Evolutionary conservation across 2,329 filamentous ascomycete species (phyloP).

Genomic region (Sphaerulina vaccinii): DNA sequence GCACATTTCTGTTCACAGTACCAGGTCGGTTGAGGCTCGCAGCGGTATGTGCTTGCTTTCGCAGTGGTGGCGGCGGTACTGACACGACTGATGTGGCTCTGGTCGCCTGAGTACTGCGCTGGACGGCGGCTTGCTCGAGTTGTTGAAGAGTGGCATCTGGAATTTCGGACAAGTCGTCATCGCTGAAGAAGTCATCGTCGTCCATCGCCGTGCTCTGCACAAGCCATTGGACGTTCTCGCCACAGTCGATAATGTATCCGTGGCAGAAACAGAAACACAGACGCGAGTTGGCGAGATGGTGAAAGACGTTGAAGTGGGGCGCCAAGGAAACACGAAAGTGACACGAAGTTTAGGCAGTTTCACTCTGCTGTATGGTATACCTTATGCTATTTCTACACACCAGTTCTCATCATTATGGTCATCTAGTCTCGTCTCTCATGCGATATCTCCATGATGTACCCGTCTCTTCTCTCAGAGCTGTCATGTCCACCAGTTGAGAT

Average conservation of each 20-base stretch:
- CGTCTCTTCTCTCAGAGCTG: too few species aligned
- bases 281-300: background rate
- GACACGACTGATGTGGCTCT: slow-evolving; percentile 6
- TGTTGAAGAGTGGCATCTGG: slow-evolving; percentile 46
- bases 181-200: slow-evolving; percentile 48
- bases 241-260: too few species aligned
- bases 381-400: background rate
- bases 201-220: slow-evolving; percentile 24
- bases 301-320: background rate
- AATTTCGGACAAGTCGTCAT: slow-evolving; percentile 48
- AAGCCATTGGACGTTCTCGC: slow-evolving; percentile 12
- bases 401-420: background rate
- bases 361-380: too few species aligned
- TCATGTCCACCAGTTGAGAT: too few species aligned
- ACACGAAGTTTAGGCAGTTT: background rate
- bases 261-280: background rate
- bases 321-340: background rate
- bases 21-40: slow-evolving; percentile 25
- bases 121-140: slow-evolving; percentile 47
- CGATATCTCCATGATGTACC: too few species aligned
- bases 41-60: slow-evolving; percentile 26
- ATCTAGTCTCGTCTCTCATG: too few species aligned
- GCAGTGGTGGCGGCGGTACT: slow-evolving; percentile 13
- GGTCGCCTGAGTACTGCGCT: slow-evolving; percentile 30
- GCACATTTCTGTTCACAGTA: slow-evolving; percentile 24